Evolutionary conservation across 805 yeast genomes (phyloP).

Genomic region (Candida alai): DNA sequence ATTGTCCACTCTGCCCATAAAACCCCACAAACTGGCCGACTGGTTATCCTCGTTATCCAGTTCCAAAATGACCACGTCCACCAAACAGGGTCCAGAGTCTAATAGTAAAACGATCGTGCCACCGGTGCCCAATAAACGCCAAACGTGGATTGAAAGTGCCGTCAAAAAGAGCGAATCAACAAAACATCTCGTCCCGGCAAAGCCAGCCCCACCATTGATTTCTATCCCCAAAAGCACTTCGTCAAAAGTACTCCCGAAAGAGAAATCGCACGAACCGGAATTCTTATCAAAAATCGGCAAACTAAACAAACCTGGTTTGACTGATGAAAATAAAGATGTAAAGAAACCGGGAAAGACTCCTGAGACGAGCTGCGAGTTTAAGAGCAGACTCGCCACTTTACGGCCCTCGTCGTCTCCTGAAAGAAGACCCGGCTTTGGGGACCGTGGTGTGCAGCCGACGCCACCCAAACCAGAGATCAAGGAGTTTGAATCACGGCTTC

Average conservation of each 20-base stretch:
- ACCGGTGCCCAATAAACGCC: not conserved
- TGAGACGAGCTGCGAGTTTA: no score
- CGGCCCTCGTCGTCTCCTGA: no score
- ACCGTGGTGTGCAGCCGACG: no score
- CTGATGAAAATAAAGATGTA: no score
- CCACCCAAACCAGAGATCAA: not conserved
- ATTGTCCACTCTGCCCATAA: slow-evolving; percentile 1
- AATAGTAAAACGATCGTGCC: not conserved
- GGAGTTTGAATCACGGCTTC: slow-evolving; percentile 1
- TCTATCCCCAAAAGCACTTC: not conserved
- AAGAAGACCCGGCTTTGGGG: not conserved
- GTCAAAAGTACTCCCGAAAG: no score
- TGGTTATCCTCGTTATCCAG: slow-evolving; percentile 10
- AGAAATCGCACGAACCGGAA: no score
- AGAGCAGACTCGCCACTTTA: no score
- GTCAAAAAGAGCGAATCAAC: not conserved
- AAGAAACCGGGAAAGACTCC: no score
- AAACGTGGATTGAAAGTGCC: not conserved
- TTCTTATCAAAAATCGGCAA: no score
- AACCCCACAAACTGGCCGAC: slow-evolving; percentile 9
- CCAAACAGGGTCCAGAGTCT: slow-evolving; percentile 3
- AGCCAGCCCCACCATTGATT: slow-evolving; percentile 4
- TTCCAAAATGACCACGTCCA: slow-evolving; percentile 8
- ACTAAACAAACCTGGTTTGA: no score
- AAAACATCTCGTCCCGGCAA: slow-evolving; percentile 1